phyloP scores from a whole-genome alignment of 805 yeast genomes.

The Candida lessepsii region DNA sequence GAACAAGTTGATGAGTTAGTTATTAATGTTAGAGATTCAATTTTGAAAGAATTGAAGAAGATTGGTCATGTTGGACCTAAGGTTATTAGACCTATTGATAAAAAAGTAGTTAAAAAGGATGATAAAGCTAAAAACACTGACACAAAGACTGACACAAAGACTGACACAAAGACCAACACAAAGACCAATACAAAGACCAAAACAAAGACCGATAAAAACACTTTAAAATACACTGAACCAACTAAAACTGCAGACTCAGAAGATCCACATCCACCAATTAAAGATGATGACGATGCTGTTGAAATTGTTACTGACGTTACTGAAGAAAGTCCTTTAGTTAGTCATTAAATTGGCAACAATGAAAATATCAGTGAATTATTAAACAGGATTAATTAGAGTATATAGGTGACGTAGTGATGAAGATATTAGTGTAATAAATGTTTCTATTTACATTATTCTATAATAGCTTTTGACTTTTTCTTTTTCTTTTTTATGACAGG shows the following conservation, averaged over 20 bases:
- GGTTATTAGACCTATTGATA: too few species aligned
- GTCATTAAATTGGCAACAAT: neutral
- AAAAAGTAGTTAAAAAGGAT: neutral
- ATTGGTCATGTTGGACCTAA: slow-evolving; percentile 36
- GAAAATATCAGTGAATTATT: neutral
- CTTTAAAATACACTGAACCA: neutral
- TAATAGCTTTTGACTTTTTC: slow-evolving; percentile 39
- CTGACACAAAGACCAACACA: slow-evolving; percentile 2
- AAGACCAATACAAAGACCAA: neutral
- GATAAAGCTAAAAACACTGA: neutral
- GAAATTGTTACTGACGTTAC: slow-evolving; percentile 1
- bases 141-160: slow-evolving; percentile 14
- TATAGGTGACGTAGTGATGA: too few species aligned
- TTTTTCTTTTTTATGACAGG: slow-evolving; percentile 35
- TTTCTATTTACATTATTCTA: slow-evolving; percentile 20
- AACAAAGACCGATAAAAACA: neutral
- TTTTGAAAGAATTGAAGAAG: slow-evolving; percentile 45
- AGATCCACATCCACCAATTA: too few species aligned
- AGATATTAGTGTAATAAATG: neutral
- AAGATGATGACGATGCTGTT: neutral
- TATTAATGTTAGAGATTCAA: slow-evolving; percentile 52
- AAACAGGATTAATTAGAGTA: too few species aligned
- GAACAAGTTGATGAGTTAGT: slow-evolving; percentile 69
- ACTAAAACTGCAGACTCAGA: too few species aligned
- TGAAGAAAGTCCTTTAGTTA: slow-evolving; percentile 15